Base-by-base conservation (phyloP, 306 rosid genomes). In the Begonia fuchsioides region DNA sequence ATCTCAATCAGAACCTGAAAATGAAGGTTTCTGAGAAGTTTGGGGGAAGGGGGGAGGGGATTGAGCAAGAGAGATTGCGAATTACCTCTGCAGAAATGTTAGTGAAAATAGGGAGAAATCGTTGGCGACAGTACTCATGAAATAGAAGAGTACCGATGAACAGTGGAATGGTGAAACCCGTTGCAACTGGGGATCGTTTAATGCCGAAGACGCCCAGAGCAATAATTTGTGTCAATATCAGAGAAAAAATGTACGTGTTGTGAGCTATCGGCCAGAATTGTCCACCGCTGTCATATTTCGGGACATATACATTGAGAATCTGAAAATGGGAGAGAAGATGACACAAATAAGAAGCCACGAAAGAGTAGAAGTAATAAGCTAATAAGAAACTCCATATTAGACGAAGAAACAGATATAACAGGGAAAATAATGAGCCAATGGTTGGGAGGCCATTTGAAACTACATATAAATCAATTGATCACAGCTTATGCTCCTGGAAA, bases 171-270 rank as follows among this genome's bases (percentile, higher is more conserved):
- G 83, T 90, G 65, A 90, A 85, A 46, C 93, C 96, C 9, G 86
- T 49, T 51, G 98, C 74, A 18, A 79, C 60, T 26, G 94, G 52
- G 62, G 96, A 77, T 9, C 35, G 63, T 69, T 74, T 90, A 39
- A 85, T 32, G 53, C 95, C 85, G 45, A 90, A 90, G 51, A 85
- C 94, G 54, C 94, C 95, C 6, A 90, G 72, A 53, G 96, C 95
- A 39, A 90, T 61, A 44, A 85, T 13, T 82, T 90, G 98, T 68
- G 87, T 55, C 8, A 79, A 16, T 49, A 72, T 55, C 81, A 90
- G 65, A 41, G 96, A 78, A 55, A 82, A 62, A 9, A 90, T 75
- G 3, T 69, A 49, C 32, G 95, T 71, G 64, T 71, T 75, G 78
- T 77, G 93, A 53, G 72, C 82, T 41, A 85, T 53, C 35, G 94